Base-by-base conservation (phyloP, 2,329 filamentous ascomycete genomes). In the Xylaria arbuscula region DNA sequence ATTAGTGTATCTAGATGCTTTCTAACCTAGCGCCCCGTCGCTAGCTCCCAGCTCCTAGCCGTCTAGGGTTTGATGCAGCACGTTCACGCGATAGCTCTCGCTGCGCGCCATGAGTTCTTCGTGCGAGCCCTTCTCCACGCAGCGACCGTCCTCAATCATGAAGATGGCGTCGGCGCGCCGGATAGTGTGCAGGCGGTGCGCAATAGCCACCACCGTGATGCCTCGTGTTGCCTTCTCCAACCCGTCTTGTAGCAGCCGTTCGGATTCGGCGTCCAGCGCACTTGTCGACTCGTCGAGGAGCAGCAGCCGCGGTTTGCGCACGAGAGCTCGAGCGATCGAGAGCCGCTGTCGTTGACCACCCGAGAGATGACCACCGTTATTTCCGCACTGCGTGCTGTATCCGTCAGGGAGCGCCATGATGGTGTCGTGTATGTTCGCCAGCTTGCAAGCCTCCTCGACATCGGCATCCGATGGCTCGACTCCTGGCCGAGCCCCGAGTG, bases 241-340 rank as follows among this genome's bases (percentile, higher is more conserved):
- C 0, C 89, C 90, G 32, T 90, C 85, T 64, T 92, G 87, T 28
- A 97, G 85, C 10, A 90, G 80, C 6, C 83, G 82, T 59, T 93
- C 91, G 58, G 87, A 91, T 74, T 90, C 89, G 0, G 88, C 87
- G 74, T 97, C 93, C 2, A 97, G 83, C 3, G 91, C 91, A 50
- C 89, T 92, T 0, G 93, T 97, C 36, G 92, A 92, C 82, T 97
- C 93, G 74, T 97, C 93, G 0, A 97, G 84, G 47, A 97, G 86
- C 19, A 97, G 80, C 1, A 97, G 84, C 55, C 90, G 86, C 0
- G 93, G 93, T 69, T 88, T 86, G 0, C 93, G 86, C 2, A 94
- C 86, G 2, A 95, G 83, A 0, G 93, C 92, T 28, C 93, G 85
- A 0, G 93, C 93, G 75, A 97, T 94, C 0, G 90, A 89, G 15